Base-by-base conservation (phyloP, 306 rosid genomes). In the Mimosa pudica region DNA sequence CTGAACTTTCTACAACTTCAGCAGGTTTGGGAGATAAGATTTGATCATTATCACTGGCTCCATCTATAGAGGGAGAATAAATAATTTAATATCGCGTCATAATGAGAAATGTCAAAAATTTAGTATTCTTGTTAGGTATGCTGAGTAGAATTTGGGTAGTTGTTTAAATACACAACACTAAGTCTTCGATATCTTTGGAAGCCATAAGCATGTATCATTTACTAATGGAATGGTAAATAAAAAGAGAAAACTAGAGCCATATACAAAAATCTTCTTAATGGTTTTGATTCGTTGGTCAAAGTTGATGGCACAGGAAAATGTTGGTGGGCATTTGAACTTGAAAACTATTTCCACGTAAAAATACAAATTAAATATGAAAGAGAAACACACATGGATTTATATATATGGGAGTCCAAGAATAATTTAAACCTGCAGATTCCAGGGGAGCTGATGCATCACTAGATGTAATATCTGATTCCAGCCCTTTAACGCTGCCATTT, bases 401-500 rank as follows among this genome's bases (percentile, higher is more conserved):
- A 45, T 20, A 47, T 77, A 83, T 71, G 71, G 44, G 52, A 61
- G 32, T 62, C 76, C 17, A 57, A 80, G 47, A 75, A 46, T 49
- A 78, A 42, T 79, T 77, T 42, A 55, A 78, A 92, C 92, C 92
- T 90, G 82, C 74, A 68, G 75, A 79, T 79, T 79, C 86, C 77
- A 77, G 84, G 33, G 81, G 74, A 62, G 80, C 74, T 51, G 81
- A 80, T 49, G 74, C 64, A 75, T 79, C 84, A 33, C 79, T 85
- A 33, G 76, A 73, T 78, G 79, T 52, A 55, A 79, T 79, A 81
- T 83, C 97, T 77, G 92, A 32, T 32, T 62, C 68, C 42, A 32
- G 79, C 76, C 72, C 86, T 33, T 84, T 67, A 72, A 73, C 69
- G 72, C 87, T 80, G 46, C 84, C 91, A 62, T 78, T 85, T 33